Evolutionary conservation across 2,329 filamentous ascomycete species (phyloP).

Genomic region (Fusarium ambrosium): DNA sequence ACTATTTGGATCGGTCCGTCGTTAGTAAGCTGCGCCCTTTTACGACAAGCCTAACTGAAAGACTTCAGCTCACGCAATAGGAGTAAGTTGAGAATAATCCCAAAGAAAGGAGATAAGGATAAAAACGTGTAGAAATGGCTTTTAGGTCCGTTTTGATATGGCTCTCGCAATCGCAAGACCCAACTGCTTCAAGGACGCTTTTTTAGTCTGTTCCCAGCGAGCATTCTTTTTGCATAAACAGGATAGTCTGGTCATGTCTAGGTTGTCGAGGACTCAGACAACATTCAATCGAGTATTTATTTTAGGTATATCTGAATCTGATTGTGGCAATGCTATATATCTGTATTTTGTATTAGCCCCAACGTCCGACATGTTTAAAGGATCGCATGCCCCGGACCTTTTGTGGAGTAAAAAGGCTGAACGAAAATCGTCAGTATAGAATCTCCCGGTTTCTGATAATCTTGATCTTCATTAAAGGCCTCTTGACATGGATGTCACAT

Average conservation of each 20-base stretch:
- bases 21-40: not conserved
- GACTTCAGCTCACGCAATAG: not conserved
- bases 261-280: not conserved
- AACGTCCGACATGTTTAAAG: too few relatives aligned
- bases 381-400: too few relatives aligned
- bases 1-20: not conserved
- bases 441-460: not conserved
- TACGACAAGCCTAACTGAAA: not conserved
- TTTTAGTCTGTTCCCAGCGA: not conserved
- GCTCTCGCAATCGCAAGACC: not conserved
- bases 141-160: not conserved
- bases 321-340: not conserved
- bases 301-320: not conserved
- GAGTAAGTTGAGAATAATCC: not conserved
- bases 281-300: not conserved
- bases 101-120: not conserved
- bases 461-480: rapidly evolving
- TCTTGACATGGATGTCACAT: not conserved
- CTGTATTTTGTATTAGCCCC: too few relatives aligned
- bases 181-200: too few relatives aligned
- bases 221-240: not conserved
- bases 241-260: not conserved
- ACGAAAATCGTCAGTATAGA: not conserved
- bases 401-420: not conserved
- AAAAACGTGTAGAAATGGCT: not conserved